Percentiles rank a stretch among this genome's conserved stretches.
These are phyloP conservation scores for Colletotrichum scovillei DNA, from an alignment of 2,329 filamentous ascomycete genomes.

Conservation along the genomic window DNA sequence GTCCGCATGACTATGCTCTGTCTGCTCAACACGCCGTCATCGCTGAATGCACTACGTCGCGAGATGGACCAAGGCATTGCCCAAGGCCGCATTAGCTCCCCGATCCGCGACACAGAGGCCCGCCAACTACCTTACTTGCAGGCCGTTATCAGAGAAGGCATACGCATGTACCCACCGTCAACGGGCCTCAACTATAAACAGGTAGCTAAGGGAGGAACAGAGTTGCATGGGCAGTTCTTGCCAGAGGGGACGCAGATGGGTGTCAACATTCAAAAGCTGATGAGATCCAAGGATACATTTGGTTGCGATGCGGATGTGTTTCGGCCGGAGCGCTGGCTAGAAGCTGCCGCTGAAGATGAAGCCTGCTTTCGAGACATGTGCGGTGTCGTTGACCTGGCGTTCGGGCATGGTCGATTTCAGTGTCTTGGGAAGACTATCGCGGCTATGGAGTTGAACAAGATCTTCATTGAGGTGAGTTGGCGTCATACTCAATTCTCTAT, in stretches of 20 bases:
- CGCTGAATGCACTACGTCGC: conserved; percentile 55
- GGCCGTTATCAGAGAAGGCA: conserved; percentile 63
- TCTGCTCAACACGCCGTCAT: conserved; percentile 59
- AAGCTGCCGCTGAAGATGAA: conserved; percentile 45
- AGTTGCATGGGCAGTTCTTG: conserved; percentile 48
- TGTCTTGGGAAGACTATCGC: conserved; percentile 60
- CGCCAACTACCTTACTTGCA: conserved; percentile 56
- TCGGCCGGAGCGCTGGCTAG: conserved; percentile 61
- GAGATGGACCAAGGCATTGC: conserved; percentile 56
- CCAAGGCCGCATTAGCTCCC: conserved; percentile 31
- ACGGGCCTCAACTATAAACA: conserved; percentile 61
- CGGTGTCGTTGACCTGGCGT: conserved; percentile 52
- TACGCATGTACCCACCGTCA: conserved; percentile 61
- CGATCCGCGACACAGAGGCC: conserved; percentile 48
- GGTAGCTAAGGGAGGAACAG: conserved; percentile 54
- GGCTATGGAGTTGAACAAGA: conserved; percentile 56
- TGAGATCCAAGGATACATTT: conserved; percentile 53
- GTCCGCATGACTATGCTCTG: conserved; percentile 62
- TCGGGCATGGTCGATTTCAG: conserved; percentile 53
- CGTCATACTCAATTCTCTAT: rapidly evolving
- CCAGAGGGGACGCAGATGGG: conserved; percentile 52
- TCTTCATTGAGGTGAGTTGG: conserved; percentile 52
- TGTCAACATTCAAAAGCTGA: conserved; percentile 52
- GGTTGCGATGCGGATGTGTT: conserved; percentile 58
- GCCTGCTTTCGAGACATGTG: conserved; percentile 47